A percentile compares a stretch with the other conserved stretches of the same genome.
These are phyloP conservation scores for Botrytis medusae DNA, from an alignment of 2,329 filamentous ascomycete genomes.

Conservation along the genomic window DNA sequence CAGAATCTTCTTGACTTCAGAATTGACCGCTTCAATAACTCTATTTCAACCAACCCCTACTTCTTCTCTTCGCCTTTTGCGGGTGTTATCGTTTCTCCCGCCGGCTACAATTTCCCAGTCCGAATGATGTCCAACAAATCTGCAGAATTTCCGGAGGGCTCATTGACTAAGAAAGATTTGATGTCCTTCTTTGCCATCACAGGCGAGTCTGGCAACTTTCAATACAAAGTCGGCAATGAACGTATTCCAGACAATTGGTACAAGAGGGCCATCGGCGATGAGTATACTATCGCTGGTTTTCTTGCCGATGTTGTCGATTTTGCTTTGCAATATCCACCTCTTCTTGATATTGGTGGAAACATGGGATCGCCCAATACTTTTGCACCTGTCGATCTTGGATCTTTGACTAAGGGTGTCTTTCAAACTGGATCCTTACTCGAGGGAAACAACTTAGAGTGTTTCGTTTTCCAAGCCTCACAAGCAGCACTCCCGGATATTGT, in stretches of 20 bases:
- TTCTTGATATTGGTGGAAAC: conserved; percentile 54
- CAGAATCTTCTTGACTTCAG: conserved; percentile 7
- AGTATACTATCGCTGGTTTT: conserved; percentile 43
- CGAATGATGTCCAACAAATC: conserved; percentile 36
- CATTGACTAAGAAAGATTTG: conserved; percentile 41
- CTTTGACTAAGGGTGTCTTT: conserved; percentile 48
- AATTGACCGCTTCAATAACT: conserved; percentile 8
- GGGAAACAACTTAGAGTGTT: conserved; percentile 50
- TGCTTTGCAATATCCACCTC: conserved; percentile 44
- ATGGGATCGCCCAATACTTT: conserved; percentile 54
- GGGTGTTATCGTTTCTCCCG: conserved; percentile 29
- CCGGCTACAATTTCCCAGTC: conserved; percentile 33
- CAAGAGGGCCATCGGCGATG: conserved; percentile 22
- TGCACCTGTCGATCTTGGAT: conserved; percentile 45
- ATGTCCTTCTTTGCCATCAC: conserved; percentile 39
- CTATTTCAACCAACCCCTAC: conserved; percentile 45
- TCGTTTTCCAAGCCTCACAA: conserved; percentile 44
- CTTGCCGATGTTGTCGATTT: conserved; percentile 45
- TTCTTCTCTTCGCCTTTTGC: conserved; percentile 50
- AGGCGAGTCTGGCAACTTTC: conserved; percentile 22
- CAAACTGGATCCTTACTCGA: conserved; percentile 46
- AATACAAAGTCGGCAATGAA: conserved; percentile 19
- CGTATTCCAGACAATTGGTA: conserved; percentile 21
- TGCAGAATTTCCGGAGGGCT: conserved; percentile 37
- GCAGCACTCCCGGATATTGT: conserved; percentile 46